Conservation (phyloP, 2,329 filamentous ascomycete genomes). For the Plenodomus lindquistii region DNA sequence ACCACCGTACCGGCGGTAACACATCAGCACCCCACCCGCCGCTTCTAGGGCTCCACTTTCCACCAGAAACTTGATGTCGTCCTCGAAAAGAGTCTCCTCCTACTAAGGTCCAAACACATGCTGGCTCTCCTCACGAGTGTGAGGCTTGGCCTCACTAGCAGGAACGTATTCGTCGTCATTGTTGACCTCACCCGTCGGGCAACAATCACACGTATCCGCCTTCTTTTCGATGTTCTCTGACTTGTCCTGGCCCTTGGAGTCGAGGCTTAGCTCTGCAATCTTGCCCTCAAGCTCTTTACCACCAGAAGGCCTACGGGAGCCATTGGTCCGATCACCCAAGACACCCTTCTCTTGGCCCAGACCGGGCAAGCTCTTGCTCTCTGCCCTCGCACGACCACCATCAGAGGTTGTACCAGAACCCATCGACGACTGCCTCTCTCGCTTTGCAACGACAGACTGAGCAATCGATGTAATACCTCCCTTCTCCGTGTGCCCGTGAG, state of each 20-base stretch:
- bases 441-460: conserved; percentile 44
- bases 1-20: too few species aligned
- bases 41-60: too few species aligned
- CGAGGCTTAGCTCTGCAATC: conserved; percentile 5
- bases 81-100: too few species aligned
- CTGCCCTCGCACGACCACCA: conserved; percentile 9
- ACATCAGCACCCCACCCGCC: too few species aligned
- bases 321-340: not conserved
- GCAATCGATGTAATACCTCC: conserved; percentile 45
- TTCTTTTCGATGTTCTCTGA: not conserved
- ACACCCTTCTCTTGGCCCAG: not conserved
- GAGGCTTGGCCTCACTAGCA: conserved; percentile 3
- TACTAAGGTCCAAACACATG: not conserved
- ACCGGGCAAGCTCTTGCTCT: not conserved
- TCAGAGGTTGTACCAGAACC: conserved; percentile 8
- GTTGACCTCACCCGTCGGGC: not conserved
- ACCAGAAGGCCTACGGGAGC: not conserved
- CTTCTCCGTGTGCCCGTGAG: conserved; percentile 39
- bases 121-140: conserved; percentile 14
- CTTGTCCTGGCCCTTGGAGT: conserved; percentile 1
- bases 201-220: not conserved
- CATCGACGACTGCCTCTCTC: conserved; percentile 24
- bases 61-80: too few species aligned
- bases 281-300: conserved; percentile 5
- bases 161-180: not conserved